phyloP scores from a whole-genome alignment of 169 alveolate species.

The Eimeria sp. region DNA sequence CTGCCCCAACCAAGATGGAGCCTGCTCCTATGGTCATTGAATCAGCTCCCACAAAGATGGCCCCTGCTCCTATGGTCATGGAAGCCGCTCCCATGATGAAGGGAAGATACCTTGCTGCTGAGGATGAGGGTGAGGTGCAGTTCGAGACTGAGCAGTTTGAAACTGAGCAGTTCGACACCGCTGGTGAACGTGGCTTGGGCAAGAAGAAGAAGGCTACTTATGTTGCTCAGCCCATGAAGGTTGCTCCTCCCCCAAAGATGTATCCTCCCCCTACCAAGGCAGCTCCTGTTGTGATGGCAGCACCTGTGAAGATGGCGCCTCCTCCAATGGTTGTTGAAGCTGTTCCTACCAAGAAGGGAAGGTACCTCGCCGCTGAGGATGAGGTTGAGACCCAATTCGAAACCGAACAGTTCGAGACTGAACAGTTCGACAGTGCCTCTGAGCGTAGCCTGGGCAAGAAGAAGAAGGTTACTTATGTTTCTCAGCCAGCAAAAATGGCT shows the following conservation, averaged over 20 bases:
- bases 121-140: background rate
- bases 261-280: background rate
- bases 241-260: constrained; percentile 21
- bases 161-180: background rate
- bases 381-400: constrained; percentile 1
- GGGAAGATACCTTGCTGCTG: constrained; percentile 29
- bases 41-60: constrained; percentile 7
- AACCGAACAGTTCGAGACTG: background rate
- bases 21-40: constrained; percentile 46
- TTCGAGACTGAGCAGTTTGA: background rate
- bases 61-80: constrained; percentile 39
- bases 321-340: constrained; percentile 21
- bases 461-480: background rate
- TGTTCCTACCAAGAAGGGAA: constrained; percentile 38
- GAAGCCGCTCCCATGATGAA: background rate
- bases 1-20: constrained; percentile 22
- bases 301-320: background rate
- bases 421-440: background rate
- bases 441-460: constrained; percentile 49
- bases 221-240: background rate
- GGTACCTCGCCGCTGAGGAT: constrained; percentile 30
- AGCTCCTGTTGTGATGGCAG: background rate
- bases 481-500: background rate
- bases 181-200: constrained; percentile 33
- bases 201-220: constrained; percentile 7